Evolutionary conservation across 345 rosid species (phyloP).

Genomic region (Eucalyptus sideroxylon): DNA sequence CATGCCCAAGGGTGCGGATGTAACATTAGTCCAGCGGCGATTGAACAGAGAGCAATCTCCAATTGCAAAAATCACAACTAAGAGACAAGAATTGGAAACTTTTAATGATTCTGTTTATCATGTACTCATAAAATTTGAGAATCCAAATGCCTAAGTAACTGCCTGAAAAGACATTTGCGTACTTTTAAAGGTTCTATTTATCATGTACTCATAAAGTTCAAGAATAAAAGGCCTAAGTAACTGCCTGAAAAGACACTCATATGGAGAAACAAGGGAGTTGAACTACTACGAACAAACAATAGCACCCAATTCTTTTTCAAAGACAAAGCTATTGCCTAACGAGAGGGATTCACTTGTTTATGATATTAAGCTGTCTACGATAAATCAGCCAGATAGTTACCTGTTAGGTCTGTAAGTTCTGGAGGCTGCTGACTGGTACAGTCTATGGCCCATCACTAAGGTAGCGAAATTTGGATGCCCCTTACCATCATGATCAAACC

Average conservation of each 20-base stretch:
- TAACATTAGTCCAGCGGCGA: not conserved
- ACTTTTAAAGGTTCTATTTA: not conserved
- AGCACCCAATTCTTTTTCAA: not conserved
- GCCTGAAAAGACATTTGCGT: not conserved
- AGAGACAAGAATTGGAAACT: not conserved
- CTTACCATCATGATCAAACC: constrained; percentile 85
- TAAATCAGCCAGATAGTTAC: constrained; percentile 14
- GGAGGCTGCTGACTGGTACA: constrained; percentile 75
- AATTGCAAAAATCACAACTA: not conserved
- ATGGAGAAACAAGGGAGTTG: not conserved
- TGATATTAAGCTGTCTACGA: not conserved
- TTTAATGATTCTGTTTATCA: not conserved
- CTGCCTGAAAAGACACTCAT: not conserved
- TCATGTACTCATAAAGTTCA: not conserved
- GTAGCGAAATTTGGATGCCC: constrained; percentile 92
- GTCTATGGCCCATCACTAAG: constrained; percentile 91
- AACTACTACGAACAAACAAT: not conserved
- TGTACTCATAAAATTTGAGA: not conserved
- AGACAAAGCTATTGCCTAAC: not conserved
- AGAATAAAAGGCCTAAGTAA: not conserved
- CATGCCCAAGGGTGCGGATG: not conserved
- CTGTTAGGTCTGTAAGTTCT: constrained; percentile 88
- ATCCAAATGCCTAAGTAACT: not conserved
- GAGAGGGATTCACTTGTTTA: not conserved
- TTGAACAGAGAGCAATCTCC: not conserved